Conservation (phyloP, 2,329 filamentous ascomycete species). For the Lecanicillium sp. region DNA sequence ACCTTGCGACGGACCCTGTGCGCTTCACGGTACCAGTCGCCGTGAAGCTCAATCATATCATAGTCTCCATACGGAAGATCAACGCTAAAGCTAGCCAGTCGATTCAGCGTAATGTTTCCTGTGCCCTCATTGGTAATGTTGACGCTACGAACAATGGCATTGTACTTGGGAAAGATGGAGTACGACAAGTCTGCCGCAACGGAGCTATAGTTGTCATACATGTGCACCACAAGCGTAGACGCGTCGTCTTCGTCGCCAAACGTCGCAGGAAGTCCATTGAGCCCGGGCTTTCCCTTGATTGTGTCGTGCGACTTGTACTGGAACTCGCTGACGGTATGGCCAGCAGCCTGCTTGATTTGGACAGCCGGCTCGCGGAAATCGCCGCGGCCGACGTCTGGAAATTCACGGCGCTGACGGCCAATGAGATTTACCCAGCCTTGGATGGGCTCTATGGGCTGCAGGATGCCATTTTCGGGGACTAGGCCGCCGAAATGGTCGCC, state of each 20-base stretch:
- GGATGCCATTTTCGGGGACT: constrained; percentile 37
- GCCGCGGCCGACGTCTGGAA: constrained; percentile 54
- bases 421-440: constrained; percentile 46
- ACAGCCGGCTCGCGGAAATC: constrained; percentile 56
- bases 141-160: constrained; percentile 54
- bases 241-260: constrained; percentile 49
- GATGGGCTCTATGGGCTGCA: constrained; percentile 23
- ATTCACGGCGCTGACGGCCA: constrained; percentile 49
- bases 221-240: constrained; percentile 46
- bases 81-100: constrained; percentile 51
- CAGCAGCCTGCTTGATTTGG: constrained; percentile 48
- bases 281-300: constrained; percentile 43
- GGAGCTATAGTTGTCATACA: constrained; percentile 50
- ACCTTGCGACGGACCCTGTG: constrained; percentile 45
- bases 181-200: constrained; percentile 52
- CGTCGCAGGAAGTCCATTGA: constrained; percentile 50
- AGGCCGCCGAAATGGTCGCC: constrained; percentile 54
- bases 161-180: constrained; percentile 53
- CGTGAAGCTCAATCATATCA: constrained; percentile 53
- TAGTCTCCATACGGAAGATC: constrained; percentile 52
- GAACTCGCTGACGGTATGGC: constrained; percentile 50
- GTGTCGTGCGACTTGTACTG: constrained; percentile 50
- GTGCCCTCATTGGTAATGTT: constrained; percentile 51
- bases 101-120: constrained; percentile 42
- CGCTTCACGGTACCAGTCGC: constrained; percentile 55